A percentile compares a stretch with the other conserved stretches of the same genome.
Conservation (phyloP, 768 basidiomycete genomes). For the Suillus subluteus region DNA sequence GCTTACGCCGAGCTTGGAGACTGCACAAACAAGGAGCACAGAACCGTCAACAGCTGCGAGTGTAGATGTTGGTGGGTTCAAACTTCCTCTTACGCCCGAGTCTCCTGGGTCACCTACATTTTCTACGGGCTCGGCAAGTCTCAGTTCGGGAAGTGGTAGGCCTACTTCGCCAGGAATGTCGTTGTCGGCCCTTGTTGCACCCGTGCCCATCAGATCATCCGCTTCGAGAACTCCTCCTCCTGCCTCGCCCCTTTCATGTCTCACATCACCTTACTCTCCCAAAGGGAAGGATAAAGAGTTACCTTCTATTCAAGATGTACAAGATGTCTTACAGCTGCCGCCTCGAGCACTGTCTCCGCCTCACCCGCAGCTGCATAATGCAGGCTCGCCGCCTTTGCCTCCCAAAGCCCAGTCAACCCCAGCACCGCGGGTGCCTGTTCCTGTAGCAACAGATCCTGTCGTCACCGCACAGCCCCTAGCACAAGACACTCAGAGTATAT, state of each 20-base stretch:
- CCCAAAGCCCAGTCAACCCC: conserved; percentile 25
- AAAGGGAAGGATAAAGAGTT: conserved; percentile 32
- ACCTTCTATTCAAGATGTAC: conserved; percentile 37
- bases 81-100: conserved; percentile 36
- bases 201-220: conserved; percentile 17
- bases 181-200: neutral
- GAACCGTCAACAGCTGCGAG: conserved; percentile 21
- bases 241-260: conserved; percentile 32
- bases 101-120: conserved; percentile 19
- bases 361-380: conserved; percentile 15
- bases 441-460: conserved; percentile 20
- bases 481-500: conserved; percentile 42
- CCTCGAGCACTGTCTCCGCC: conserved; percentile 18
- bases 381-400: conserved; percentile 22
- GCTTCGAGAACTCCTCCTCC: conserved; percentile 23
- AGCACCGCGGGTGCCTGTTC: conserved; percentile 13
- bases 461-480: conserved; percentile 32
- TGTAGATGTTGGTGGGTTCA: conserved; percentile 34
- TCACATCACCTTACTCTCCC: conserved; percentile 41
- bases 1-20: conserved; percentile 34
- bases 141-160: conserved; percentile 1
- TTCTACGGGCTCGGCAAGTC: conserved; percentile 3
- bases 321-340: conserved; percentile 15
- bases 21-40: conserved; percentile 20
- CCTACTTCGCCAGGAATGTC: conserved; percentile 4